These are phyloP conservation scores for Puccinia brachypodii DNA, from an alignment of 1,284 basidiomycete species.

Conservation along the genomic window DNA sequence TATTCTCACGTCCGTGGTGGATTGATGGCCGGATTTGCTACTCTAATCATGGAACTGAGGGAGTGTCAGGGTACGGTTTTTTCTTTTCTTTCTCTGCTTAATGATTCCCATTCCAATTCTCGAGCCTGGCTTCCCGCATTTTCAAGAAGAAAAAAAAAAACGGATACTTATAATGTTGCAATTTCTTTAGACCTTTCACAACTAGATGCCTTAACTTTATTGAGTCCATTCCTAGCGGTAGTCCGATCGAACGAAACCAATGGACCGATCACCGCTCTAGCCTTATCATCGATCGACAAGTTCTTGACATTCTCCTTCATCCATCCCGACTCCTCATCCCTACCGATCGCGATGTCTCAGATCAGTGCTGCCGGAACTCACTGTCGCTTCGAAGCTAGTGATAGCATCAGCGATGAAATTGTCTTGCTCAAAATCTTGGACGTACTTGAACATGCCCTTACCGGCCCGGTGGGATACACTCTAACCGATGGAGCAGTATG, in stretches of 20 bases:
- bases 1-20: conserved; percentile 49
- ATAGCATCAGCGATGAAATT: conserved; percentile 92
- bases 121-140: too few relatives aligned
- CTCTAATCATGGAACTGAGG: conserved; percentile 73
- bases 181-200: conserved; percentile 50
- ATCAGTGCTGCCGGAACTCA: conserved; percentile 86
- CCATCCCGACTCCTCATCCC: conserved; percentile 60
- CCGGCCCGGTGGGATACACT: conserved; percentile 66
- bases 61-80: conserved; percentile 68
- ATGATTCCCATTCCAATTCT: conserved; percentile 63
- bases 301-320: conserved; percentile 80
- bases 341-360: conserved; percentile 68
- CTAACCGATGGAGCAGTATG: conserved; percentile 93
- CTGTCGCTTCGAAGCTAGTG: conserved; percentile 96
- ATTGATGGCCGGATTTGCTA: conserved; percentile 84
- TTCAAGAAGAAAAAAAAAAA: too few relatives aligned
- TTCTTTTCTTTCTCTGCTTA: conserved; percentile 57
- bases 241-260: conserved; percentile 89
- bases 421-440: conserved; percentile 88
- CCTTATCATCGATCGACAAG: conserved; percentile 80
- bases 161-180: too few relatives aligned
- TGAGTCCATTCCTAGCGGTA: conserved; percentile 88
- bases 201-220: conserved; percentile 60
- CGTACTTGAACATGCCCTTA: conserved; percentile 81
- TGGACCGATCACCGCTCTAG: conserved; percentile 86